phyloP scores from a whole-genome alignment of 1,139 yeast genomes.

The Suhomyces panamericanus region DNA sequence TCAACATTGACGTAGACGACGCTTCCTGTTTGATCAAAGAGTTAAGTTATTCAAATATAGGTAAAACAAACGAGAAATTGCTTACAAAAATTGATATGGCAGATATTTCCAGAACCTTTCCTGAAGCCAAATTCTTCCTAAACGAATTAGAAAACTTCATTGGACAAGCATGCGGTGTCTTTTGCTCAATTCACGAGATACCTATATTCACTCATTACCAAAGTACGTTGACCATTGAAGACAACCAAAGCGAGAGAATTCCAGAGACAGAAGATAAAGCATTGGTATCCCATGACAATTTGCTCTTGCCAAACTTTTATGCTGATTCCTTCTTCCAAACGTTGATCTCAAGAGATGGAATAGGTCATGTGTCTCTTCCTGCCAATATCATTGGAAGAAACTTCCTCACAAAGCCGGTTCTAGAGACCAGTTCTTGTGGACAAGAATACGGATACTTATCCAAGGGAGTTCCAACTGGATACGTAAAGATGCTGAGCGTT shows the following conservation, averaged over 20 bases:
- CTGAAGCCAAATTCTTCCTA: conserved; percentile 25
- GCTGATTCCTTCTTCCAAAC: conserved; percentile 39
- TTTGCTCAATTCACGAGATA: conserved; percentile 25
- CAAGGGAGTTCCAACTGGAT: conserved; percentile 34
- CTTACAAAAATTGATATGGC: conserved; percentile 12
- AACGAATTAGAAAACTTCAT: conserved; percentile 30
- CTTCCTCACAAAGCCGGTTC: conserved; percentile 23
- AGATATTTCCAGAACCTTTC: background rate
- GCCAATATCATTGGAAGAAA: conserved; percentile 37
- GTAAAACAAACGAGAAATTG: conserved; percentile 10
- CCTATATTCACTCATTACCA: conserved; percentile 31
- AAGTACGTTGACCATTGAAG: conserved; percentile 15
- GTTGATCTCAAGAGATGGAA: conserved; percentile 34
- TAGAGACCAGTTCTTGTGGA: conserved; percentile 13
- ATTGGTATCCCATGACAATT: conserved; percentile 38
- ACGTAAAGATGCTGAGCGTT: conserved; percentile 26
- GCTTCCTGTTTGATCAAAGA: conserved; percentile 3
- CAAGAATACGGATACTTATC: conserved; percentile 18
- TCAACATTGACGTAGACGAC: conserved; percentile 5
- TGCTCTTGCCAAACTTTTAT: conserved; percentile 37
- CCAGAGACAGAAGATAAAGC: conserved; percentile 25
- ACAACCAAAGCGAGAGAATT: background rate
- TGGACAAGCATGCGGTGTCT: conserved; percentile 28
- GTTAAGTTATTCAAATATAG: conserved; percentile 10
- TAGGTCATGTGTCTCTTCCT: conserved; percentile 36